Conservation (phyloP, 2,329 filamentous ascomycete genomes). For the Claviceps sp. region DNA sequence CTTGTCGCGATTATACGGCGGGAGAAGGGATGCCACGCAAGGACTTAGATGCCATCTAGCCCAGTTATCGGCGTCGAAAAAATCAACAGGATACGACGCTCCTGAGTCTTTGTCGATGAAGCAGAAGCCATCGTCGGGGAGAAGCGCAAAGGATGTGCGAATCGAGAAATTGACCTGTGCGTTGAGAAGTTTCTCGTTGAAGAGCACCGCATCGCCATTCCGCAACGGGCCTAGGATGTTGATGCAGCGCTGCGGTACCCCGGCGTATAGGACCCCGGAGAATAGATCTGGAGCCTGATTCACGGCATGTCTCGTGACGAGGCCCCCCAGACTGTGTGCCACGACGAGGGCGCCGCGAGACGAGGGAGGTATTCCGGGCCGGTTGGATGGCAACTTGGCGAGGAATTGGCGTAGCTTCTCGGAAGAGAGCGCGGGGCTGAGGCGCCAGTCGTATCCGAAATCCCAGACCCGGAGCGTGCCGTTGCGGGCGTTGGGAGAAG, state of each 20-base stretch:
- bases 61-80: constrained; percentile 72
- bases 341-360: constrained; percentile 65
- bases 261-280: constrained; percentile 73
- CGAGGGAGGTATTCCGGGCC: constrained; percentile 33
- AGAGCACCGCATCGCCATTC: constrained; percentile 81
- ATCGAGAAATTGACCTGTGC: constrained; percentile 90
- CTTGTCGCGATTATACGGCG: constrained; percentile 32
- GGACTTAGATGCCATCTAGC: constrained; percentile 65
- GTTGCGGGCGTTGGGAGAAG: constrained; percentile 56
- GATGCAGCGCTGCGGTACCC: constrained; percentile 72
- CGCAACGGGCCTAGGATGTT: constrained; percentile 84
- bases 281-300: constrained; percentile 79
- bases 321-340: constrained; percentile 74
- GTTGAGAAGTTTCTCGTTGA: constrained; percentile 80
- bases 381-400: constrained; percentile 61
- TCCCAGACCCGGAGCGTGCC: constrained; percentile 72
- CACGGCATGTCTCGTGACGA: constrained; percentile 79
- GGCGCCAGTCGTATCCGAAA: constrained; percentile 89
- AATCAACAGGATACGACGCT: constrained; percentile 70
- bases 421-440: constrained; percentile 68
- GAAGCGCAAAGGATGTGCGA: constrained; percentile 68
- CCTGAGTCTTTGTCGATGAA: constrained; percentile 75
- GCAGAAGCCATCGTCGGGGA: constrained; percentile 77
- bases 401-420: constrained; percentile 60
- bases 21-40: constrained; percentile 55